Evolutionary conservation across 2,329 filamentous ascomycete species (phyloP), one percentile per base, ranked within the genome.

Genomic region (Aureobasidium vineae): DNA sequence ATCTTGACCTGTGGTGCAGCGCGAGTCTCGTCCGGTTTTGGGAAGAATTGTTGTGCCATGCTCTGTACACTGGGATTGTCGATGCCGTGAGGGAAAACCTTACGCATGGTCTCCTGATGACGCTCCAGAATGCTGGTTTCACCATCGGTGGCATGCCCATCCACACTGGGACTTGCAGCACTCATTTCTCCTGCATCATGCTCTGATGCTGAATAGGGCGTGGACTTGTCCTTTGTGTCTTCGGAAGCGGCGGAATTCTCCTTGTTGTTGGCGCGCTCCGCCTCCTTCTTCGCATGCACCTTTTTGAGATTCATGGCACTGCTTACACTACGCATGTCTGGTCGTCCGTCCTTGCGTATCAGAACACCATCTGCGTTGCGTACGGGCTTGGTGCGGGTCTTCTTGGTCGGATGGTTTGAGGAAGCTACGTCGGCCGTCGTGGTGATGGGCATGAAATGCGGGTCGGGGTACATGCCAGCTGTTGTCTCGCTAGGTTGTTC

Each of bases 301-400:
- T 82, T 83, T 45, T 81, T 77, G 16, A 83, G 71, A 67, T 83
- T 83, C 56, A 81, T 80, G n/a, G 81, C 81, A 15, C 79, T 81
- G 68, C 79, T 81, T n/a, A 83, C 80, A 36, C 79, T 81, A 13
- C 81, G 79, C 80, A 82, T 82, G 66, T 83, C 81, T 5, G 81
- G 81, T 13, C 79, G 73, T 5, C 81, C 81, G 66, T 83, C 81
- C 69, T 83, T 83, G 49, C 81, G 76, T 65, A 83, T 83, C 36
- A 83, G 71, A 21, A 83, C 75, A 0, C 81, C 81, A 45, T 83
- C 81, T 1, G 81, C 78, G 68, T 83, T 83, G 2, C 81, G 75
- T 26, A 79, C 76, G 2, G 81, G 81, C 71, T 82, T 83, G 5
- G 79, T 82, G n/a, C 81, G 76, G 1, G 79, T 80, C 72, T 81